Conservation (phyloP, 305 asterid species). For the Rubia occidens region DNA sequence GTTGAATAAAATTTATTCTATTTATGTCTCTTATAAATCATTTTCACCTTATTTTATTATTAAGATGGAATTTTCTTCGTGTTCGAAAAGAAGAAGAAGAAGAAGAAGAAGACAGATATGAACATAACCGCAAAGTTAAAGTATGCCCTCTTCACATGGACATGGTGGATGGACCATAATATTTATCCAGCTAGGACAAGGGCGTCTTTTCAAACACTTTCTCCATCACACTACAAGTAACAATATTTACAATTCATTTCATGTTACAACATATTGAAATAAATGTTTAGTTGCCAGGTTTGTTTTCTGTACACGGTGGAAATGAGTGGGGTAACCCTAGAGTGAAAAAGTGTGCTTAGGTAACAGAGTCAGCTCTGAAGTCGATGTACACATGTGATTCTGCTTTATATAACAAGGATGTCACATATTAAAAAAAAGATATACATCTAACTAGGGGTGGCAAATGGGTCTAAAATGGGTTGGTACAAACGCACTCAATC, state of each 20-base stretch:
- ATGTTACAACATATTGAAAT: no score
- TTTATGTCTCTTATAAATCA: neutral
- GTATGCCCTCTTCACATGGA: slow-evolving; percentile 21
- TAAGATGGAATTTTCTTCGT: slow-evolving; percentile 19
- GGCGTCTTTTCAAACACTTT: slow-evolving; percentile 22
- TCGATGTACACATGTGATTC: slow-evolving; percentile 7
- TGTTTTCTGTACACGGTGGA: slow-evolving; percentile 18
- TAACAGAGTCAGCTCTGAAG: slow-evolving; percentile 31
- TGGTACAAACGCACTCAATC: no score
- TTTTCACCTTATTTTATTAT: neutral
- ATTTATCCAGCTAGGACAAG: slow-evolving; percentile 18
- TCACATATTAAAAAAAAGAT: neutral
- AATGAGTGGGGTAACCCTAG: slow-evolving; percentile 27
- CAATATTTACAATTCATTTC: neutral
- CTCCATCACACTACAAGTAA: slow-evolving; percentile 28
- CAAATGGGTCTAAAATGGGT: no score
- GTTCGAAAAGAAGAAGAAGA: neutral
- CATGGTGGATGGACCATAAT: slow-evolving; percentile 19
- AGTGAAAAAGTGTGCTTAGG: slow-evolving; percentile 20
- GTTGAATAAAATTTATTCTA: no score
- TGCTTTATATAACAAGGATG: neutral
- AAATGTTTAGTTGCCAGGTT: neutral
- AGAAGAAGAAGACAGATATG: slow-evolving; percentile 11
- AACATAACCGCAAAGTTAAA: slow-evolving; percentile 15
- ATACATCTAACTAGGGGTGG: no score